Conservation (phyloP, 2,329 filamentous ascomycete genomes). For the Penicillium fuscoglaucum region DNA sequence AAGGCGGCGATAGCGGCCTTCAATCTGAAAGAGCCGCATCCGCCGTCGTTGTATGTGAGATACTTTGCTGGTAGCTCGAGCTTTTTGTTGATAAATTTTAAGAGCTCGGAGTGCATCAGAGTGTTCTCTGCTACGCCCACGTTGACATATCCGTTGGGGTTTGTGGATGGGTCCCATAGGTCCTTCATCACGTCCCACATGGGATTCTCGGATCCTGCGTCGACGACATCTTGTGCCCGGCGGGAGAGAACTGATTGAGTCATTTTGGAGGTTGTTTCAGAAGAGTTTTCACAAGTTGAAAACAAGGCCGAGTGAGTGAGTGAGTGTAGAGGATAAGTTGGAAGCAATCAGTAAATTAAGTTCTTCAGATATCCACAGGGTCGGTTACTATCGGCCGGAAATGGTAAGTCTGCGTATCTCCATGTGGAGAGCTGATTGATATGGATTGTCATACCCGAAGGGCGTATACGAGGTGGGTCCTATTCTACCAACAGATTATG, state of each 20-base stretch:
- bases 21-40: constrained; percentile 29
- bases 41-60: constrained; percentile 44
- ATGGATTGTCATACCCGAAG: not conserved
- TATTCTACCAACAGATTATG: not conserved
- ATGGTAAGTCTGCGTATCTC: not conserved
- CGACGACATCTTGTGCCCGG: constrained; percentile 17
- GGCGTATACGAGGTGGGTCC: not conserved
- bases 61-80: constrained; percentile 34
- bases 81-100: constrained; percentile 45
- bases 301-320: not conserved
- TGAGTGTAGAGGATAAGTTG: not conserved
- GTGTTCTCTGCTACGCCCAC: constrained; percentile 56
- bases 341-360: too few species aligned
- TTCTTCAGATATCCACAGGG: not conserved
- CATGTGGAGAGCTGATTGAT: not conserved
- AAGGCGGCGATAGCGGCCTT: constrained; percentile 33
- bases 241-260: constrained; percentile 11
- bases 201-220: constrained; percentile 15
- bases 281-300: not conserved
- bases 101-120: constrained; percentile 52
- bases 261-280: not conserved
- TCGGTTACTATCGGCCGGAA: not conserved
- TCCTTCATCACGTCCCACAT: constrained; percentile 51
- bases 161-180: constrained; percentile 43
- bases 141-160: constrained; percentile 48